These are phyloP conservation scores for Noccaea caerulescens DNA, from an alignment of 345 rosid species.

Conservation along the genomic window DNA sequence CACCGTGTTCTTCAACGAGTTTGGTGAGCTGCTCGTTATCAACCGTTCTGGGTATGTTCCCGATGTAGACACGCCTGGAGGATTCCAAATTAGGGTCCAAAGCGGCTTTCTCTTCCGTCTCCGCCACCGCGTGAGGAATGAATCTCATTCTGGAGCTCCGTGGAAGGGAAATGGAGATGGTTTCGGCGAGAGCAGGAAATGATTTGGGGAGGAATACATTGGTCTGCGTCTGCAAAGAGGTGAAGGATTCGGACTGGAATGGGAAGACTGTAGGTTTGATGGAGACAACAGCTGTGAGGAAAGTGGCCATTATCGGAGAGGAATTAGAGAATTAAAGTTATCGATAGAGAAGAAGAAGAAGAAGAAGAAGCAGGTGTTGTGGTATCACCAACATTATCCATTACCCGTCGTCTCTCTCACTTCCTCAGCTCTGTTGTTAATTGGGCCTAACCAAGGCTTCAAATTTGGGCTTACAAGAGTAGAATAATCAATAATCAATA, in stretches of 20 bases:
- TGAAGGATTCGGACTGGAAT: constrained; percentile 27
- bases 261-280: constrained; percentile 36
- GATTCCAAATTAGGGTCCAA: constrained; percentile 55
- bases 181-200: constrained; percentile 21
- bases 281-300: constrained; percentile 36
- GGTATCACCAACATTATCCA: constrained; percentile 32
- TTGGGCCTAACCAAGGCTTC: constrained; percentile 17
- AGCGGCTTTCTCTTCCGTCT: constrained; percentile 48
- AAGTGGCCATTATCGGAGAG: constrained; percentile 40
- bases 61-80: constrained; percentile 65
- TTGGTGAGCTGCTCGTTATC: constrained; percentile 59
- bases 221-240: not conserved
- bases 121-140: constrained; percentile 51
- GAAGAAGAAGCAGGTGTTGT: not conserved
- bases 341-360: not conserved
- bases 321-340: not conserved
- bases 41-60: constrained; percentile 79
- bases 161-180: constrained; percentile 30
- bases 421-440: not conserved
- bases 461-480: not conserved
- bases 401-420: constrained; percentile 11
- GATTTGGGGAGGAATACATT: constrained; percentile 25
- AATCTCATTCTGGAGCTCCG: constrained; percentile 40
- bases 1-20: constrained; percentile 78
- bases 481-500: not conserved